phyloP scores from a whole-genome alignment of 1,284 basidiomycete species.

The Moniliophthora roreri region DNA sequence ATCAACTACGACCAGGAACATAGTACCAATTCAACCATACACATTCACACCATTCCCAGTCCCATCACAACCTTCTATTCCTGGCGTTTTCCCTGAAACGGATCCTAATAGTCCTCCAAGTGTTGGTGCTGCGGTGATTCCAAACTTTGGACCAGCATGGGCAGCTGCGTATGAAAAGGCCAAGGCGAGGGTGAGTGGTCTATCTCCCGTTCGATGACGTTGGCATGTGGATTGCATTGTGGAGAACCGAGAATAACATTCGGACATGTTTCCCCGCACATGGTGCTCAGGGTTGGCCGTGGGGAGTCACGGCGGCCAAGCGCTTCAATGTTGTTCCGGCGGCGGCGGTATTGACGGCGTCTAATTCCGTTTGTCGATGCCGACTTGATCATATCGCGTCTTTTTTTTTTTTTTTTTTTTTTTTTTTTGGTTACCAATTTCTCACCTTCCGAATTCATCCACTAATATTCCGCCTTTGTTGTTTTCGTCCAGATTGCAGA shows the following conservation, averaged over 20 bases:
- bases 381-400: no score
- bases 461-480: constrained; percentile 6
- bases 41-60: constrained; percentile 4
- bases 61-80: constrained; percentile 11
- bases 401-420: neutral
- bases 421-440: neutral
- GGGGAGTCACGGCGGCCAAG: no score
- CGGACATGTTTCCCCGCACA: neutral
- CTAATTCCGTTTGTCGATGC: no score
- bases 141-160: constrained; percentile 16
- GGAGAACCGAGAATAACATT: no score
- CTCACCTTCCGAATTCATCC: no score
- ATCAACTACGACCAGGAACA: no score
- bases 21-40: constrained; percentile 1
- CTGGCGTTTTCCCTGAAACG: constrained; percentile 12
- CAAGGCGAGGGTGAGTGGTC: constrained; percentile 10
- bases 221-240: constrained; percentile 10
- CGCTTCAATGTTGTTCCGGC: no score
- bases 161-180: constrained; percentile 12
- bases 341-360: no score
- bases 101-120: constrained; percentile 15
- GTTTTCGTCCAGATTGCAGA: constrained; percentile 32
- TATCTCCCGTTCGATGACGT: neutral
- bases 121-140: constrained; percentile 9
- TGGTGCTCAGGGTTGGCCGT: neutral